Evolutionary conservation across 148 eudicot species (phyloP), one percentile per base, ranked within the genome.

Genomic region (Selenicereus undatus): DNA sequence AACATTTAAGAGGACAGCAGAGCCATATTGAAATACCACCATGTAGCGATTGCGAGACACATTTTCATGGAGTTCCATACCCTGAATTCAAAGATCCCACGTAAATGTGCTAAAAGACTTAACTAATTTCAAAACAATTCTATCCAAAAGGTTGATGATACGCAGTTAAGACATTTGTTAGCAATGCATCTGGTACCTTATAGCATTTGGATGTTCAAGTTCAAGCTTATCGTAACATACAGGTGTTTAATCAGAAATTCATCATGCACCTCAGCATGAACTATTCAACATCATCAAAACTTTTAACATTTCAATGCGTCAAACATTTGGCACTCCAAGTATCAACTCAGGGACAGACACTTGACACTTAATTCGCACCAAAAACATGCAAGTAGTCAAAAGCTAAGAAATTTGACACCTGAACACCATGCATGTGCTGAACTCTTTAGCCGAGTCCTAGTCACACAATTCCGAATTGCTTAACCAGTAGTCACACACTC

Each of bases 1-100:
- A 65, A 93, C 86, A 56, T 95, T 95, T 87, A 95, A 93, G 62
- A 95, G 85, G 64, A 95, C 90, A 68, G 95, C 90, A 43, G 99
- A 92, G 75, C 99, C 99, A 84, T 95, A 95, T 73, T 95, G 97
- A 82, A 87, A 95, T 24, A 95, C 94, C 70, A 95, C 91, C 98
- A 95, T 92, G 88, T 91, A 92, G 20, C 88, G 88, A 75, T 82
- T 76, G 82, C 78, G 64, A 80, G 87, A 83, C 58, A 69, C 86
- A 64, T 83, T 80, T 66, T 79, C 89, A 62, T 75, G 81, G 50
- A 78, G 54, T 66, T 77, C 71, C 54, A 71, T 79, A 60, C 91
- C 91, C 98, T 95, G 95, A 85, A 85, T 73, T 54, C 21, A 76
- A 80, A 82, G 80, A 42, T 51, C 70, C 42, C 66, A 16, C 58